Evolutionary conservation across 306 rosid species (phyloP), one percentile per base, ranked within the genome.

Genomic region (Dalbergia cochinchinensis): DNA sequence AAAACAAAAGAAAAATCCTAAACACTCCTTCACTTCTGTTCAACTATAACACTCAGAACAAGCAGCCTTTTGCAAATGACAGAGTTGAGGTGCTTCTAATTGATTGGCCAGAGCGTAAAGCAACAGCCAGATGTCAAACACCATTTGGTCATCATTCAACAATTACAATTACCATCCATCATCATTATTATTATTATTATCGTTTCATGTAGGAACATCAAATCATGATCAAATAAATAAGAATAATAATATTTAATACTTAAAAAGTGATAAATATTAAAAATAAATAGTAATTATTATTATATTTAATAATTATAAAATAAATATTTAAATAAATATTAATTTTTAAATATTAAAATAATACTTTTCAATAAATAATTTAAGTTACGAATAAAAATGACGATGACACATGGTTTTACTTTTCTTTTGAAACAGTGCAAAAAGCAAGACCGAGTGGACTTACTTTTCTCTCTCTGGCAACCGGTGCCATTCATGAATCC

Each of bases 401-500:
- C 5, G 41, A 37, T 5, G 41, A 37, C 2, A 37, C 7, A 37
- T 37, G 5, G 0, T 0, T 37, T 37, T 37, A 5, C 0, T 37
- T 37, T 37, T 5, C 5, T 26, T 26, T 26, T 26, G 3, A 4
- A 37, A 37, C 1, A 37, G 5, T 4, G 41, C 11, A 47, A 51
- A 9, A 20, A 42, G 14, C 0, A 22, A 19, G 7, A 54, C 42
- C 5, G 18, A 82, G 81, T 79, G 47, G 85, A 84, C 91, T 90
- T 7, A 92, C 98, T 2, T 26, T 26, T 26, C 31, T 26, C 89
- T 86, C 66, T 90, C 83, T 65, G 83, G 92, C 98, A 92, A 64
- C 93, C 88, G 45, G 55, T 0, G 70, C 93, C 97, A 22, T 9
- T 20, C 2, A 0, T 0, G 82, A 86, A 92, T 1, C 94, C 99